Conservation (phyloP, 2,329 filamentous ascomycete species). For the Nothopassalora personata region DNA sequence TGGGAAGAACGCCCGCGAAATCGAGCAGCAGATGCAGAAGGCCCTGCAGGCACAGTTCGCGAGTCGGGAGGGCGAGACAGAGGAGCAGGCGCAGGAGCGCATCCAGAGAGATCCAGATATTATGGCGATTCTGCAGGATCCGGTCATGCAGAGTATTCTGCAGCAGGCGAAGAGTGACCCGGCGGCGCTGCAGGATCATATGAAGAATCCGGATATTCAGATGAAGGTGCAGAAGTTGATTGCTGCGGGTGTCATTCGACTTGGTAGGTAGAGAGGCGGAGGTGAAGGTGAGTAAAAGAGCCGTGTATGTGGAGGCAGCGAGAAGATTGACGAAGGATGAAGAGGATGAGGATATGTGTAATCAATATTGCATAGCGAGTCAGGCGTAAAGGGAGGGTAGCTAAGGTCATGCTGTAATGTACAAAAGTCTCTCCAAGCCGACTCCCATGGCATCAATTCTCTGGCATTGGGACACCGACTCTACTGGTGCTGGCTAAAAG, state of each 20-base stretch:
- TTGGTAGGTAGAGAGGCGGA: slow-evolving; percentile 25
- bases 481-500: too few species aligned
- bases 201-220: slow-evolving; percentile 82
- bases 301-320: not conserved
- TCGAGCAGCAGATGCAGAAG: slow-evolving; percentile 91
- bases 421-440: not conserved
- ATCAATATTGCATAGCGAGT: slow-evolving; percentile 3
- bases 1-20: slow-evolving; percentile 81
- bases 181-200: slow-evolving; percentile 88
- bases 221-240: slow-evolving; percentile 93
- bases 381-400: not conserved
- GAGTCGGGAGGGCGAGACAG: slow-evolving; percentile 79
- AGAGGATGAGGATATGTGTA: not conserved
- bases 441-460: not conserved
- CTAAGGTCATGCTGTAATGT: not conserved
- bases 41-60: slow-evolving; percentile 84
- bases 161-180: slow-evolving; percentile 95
- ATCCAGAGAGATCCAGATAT: slow-evolving; percentile 66
- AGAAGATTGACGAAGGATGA: not conserved
- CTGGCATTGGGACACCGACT: not conserved
- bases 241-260: slow-evolving; percentile 75
- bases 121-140: slow-evolving; percentile 85
- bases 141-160: slow-evolving; percentile 93
- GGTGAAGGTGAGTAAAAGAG: not conserved
- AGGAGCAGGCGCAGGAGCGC: slow-evolving; percentile 89